Evolutionary conservation across 192 early-diverging fungal species (phyloP).

Genomic region (Dissophora globulifera): DNA sequence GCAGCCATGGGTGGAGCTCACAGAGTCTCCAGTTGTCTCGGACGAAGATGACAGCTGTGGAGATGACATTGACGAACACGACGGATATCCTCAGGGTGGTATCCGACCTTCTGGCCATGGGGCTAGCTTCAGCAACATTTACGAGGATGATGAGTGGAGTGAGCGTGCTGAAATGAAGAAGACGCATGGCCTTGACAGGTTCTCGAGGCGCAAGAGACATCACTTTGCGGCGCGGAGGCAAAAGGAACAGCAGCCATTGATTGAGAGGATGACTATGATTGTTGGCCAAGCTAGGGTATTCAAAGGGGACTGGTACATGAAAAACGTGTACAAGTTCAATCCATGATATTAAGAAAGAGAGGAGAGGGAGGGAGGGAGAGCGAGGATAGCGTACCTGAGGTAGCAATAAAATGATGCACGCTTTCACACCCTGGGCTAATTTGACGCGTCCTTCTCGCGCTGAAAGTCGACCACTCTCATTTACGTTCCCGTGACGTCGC

Average conservation of each 20-base stretch:
- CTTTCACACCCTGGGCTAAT: too few species aligned
- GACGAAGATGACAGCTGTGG: slow-evolving; percentile 12
- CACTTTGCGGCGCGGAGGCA: background rate
- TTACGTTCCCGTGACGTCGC: background rate
- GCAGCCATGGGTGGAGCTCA: slow-evolving; percentile 24
- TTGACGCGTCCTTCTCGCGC: too few species aligned
- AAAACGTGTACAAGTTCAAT: slow-evolving; percentile 44
- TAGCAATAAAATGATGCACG: too few species aligned
- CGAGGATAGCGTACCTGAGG: too few species aligned
- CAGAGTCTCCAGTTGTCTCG: background rate
- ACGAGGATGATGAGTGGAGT: slow-evolving; percentile 45
- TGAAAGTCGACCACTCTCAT: too few species aligned
- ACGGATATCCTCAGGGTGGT: too few species aligned
- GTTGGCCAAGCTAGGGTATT: slow-evolving; percentile 40
- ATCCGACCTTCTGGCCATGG: too few species aligned
- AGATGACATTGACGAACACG: background rate
- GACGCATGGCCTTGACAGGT: slow-evolving; percentile 10
- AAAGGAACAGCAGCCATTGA: slow-evolving; percentile 11
- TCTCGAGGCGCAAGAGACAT: slow-evolving; percentile 43
- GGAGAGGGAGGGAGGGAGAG: too few species aligned
- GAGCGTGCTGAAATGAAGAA: slow-evolving; percentile 21
- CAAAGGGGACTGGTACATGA: slow-evolving; percentile 52
- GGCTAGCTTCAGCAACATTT: slow-evolving; percentile 13
- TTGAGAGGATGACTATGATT: slow-evolving; percentile 53
- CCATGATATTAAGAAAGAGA: background rate